phyloP scores from a whole-genome alignment of 2,329 filamentous ascomycete genomes.

The Pseudogymnoascus sp. region DNA sequence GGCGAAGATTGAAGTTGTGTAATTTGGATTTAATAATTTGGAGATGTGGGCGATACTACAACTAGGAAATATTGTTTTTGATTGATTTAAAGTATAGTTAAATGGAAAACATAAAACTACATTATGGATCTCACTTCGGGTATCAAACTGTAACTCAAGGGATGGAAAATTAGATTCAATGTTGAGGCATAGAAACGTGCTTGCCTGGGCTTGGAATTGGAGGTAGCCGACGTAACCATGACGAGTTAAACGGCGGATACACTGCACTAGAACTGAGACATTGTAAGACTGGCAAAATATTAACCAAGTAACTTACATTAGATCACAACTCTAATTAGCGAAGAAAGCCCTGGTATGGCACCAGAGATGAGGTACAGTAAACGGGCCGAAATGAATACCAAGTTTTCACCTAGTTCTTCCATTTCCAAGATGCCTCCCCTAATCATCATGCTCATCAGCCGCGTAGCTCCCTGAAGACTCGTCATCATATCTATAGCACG shows the following conservation, averaged over 20 bases:
- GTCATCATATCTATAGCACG: neutral
- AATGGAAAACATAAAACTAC: neutral
- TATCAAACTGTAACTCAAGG: neutral
- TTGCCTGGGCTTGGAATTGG: neutral
- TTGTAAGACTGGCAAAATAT: neutral
- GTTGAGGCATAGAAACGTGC: neutral
- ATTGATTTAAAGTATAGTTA: neutral
- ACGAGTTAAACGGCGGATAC: neutral
- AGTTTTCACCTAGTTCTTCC: neutral
- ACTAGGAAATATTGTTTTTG: neutral
- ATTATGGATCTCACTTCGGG: neutral
- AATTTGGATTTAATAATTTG: conserved; percentile 4
- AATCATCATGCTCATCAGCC: neutral
- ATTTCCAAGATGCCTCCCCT: neutral
- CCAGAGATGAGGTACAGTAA: neutral
- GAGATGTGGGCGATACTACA: conserved; percentile 1
- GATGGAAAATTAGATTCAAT: too few relatives aligned
- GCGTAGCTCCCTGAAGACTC: neutral
- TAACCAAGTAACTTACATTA: neutral
- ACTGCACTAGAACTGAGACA: neutral
- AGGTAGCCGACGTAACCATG: neutral
- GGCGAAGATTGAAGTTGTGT: neutral
- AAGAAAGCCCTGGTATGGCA: neutral
- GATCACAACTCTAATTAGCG: neutral
- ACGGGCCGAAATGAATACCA: neutral